Evolutionary conservation across 129 eudicot species (phyloP).

Genomic region (Heracleum sosnowskyi): DNA sequence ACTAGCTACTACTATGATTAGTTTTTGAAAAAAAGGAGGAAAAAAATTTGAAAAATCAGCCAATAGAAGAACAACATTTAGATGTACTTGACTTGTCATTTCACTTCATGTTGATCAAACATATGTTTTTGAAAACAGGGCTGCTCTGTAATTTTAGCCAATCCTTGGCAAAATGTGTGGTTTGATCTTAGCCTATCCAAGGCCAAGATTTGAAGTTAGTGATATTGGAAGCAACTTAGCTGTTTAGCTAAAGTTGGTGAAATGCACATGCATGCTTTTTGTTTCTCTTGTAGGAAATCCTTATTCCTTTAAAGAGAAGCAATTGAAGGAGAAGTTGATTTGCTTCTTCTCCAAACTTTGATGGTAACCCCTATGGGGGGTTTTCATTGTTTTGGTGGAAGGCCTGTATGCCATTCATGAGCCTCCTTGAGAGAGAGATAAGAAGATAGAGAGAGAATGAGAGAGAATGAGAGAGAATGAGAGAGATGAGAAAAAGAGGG

Average conservation of each 20-base stretch:
- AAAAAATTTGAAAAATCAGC: conserved; percentile 2
- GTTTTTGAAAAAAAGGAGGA: background rate
- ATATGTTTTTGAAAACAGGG: conserved; percentile 1
- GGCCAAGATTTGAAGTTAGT: conserved; percentile 23
- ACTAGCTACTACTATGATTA: conserved; percentile 22
- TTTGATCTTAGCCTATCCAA: conserved; percentile 22
- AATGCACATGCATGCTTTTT: conserved; percentile 61
- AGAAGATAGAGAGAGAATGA: background rate
- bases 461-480: conserved; percentile 10
- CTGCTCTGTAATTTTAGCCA: conserved; percentile 13
- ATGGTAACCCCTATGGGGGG: conserved; percentile 82
- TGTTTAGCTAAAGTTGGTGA: conserved; percentile 36
- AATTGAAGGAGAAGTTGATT: conserved; percentile 18
- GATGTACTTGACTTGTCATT: background rate
- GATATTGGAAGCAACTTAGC: conserved; percentile 29
- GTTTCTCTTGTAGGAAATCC: conserved; percentile 64
- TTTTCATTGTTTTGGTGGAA: conserved; percentile 30
- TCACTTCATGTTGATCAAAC: conserved; percentile 8
- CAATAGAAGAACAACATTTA: conserved; percentile 17
- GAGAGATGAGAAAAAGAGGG: no score
- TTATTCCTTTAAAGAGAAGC: conserved; percentile 46
- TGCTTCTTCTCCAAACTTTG: conserved; percentile 32
- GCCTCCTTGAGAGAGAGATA: conserved; percentile 29
- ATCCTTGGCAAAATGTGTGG: conserved; percentile 13
- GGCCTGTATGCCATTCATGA: conserved; percentile 27